These are phyloP conservation scores for Saccharum officinarum DNA, from an alignment of 176 grass and related monocot species.

Conservation along the genomic window DNA sequence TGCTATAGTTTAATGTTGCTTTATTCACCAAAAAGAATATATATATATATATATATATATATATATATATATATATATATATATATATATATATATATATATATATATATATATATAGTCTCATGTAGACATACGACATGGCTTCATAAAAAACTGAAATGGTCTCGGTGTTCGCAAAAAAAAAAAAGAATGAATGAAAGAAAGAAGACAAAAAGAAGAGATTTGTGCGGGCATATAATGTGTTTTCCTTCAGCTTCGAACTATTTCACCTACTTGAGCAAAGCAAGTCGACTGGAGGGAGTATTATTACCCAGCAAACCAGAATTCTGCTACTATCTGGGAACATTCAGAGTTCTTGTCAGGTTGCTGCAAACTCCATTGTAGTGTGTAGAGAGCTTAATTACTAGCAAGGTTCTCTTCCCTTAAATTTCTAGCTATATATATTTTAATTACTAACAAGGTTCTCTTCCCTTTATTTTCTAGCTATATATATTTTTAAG, in stretches of 20 bases:
- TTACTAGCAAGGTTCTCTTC: background rate
- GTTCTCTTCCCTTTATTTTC: too few relatives aligned
- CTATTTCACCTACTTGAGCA: background rate
- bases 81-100: too few relatives aligned
- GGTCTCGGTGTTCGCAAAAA: background rate
- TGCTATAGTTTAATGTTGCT: background rate
- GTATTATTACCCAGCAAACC: background rate
- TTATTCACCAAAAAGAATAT: too few relatives aligned
- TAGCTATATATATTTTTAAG: too few relatives aligned
- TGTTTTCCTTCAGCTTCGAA: background rate
- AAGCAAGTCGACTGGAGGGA: background rate
- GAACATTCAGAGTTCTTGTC: too few relatives aligned
- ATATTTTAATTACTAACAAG: background rate
- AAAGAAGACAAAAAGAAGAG: background rate
- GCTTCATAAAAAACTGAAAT: background rate
- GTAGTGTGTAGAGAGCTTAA: background rate
- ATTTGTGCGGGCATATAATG: background rate
- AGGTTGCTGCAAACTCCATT: too few relatives aligned
- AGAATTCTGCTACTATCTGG: background rate
- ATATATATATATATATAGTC: too few relatives aligned
- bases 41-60: too few relatives aligned
- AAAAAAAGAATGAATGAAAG: too few relatives aligned
- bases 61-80: too few relatives aligned
- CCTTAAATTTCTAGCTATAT: background rate
- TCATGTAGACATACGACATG: background rate